Conservation (phyloP, 2,329 filamentous ascomycete species). For the Phialophora tarda region DNA sequence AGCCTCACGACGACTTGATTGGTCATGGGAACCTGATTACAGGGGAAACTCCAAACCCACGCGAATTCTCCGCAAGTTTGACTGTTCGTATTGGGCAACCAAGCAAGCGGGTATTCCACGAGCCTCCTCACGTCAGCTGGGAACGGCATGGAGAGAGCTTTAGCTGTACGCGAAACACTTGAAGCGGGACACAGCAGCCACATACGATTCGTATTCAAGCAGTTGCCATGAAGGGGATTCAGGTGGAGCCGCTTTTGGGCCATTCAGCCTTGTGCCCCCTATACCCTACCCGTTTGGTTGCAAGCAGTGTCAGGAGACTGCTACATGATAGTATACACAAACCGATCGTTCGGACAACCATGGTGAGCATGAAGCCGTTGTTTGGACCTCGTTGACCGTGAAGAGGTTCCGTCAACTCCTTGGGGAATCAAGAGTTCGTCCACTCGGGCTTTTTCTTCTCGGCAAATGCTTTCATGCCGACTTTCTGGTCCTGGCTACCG, state of each 20-base stretch:
- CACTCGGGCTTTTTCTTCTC: constrained; percentile 94
- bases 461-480: constrained; percentile 93
- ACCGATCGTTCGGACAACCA: background rate
- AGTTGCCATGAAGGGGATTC: background rate
- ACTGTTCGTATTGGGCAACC: background rate
- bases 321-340: background rate
- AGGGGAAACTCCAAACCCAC: background rate
- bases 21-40: background rate
- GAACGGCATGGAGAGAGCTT: background rate
- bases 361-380: background rate
- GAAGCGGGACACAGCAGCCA: background rate
- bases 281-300: background rate
- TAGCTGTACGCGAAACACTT: background rate
- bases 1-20: background rate
- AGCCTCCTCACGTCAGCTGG: background rate
- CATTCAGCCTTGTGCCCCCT: background rate
- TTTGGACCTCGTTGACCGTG: background rate
- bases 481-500: constrained; percentile 95
- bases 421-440: constrained; percentile 52
- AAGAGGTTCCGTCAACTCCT: background rate
- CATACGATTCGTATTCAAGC: background rate
- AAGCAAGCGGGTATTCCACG: background rate
- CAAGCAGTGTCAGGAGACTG: background rate
- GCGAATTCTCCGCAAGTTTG: background rate
- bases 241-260: background rate